Base-by-base conservation (phyloP, 495 filamentous ascomycete species). In the Talaromyces adpressus region DNA sequence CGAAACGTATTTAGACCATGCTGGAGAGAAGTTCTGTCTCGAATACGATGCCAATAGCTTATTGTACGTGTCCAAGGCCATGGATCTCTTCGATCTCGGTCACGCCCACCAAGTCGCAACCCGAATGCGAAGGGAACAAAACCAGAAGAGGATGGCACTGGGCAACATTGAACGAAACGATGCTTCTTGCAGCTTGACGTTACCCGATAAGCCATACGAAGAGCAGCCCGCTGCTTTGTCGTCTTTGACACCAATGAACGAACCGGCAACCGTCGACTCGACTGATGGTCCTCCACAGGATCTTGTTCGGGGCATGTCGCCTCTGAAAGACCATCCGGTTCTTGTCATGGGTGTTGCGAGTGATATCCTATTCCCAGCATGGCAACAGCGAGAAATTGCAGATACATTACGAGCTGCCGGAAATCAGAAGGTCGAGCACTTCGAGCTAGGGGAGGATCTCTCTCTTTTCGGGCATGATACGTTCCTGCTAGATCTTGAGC, bases 11-110 rank as follows among this genome's bases (percentile, higher is more conserved):
- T 85, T 99, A 32, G 94, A 99, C 73, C 94, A 99, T 70, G 95
- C 94, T 2, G 94, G 94, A 51, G 94, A 99, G 79, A 99, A 99
- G 73, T 99, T 95, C 75, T 97, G 92, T 73, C 82, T 99, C n/a
- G 92, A 94, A 63, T 98, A 97, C 72, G 94, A 99, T 69, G 85
- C 94, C 20, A 99, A 99, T 77, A 96, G 92, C 71, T 81, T 98
- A 9, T 82, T 99, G 30, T 99, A 99, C 72, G 89, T 98, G 32
- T 96, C 91, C 68, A 99, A 99, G 75, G 95, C 95, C 12, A 99
- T 99, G 94, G 94, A 98, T 69, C 82, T 98, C 12, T 99, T 99
- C 72, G 94, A 99, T 71, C 84, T 99, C 0, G 93, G 94, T 36
- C 74, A 76, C 41, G 79, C 82, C 16, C 87, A 88, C 63, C 90